Conservation (phyloP, 352 stramenopile genomes). For the Phytophthora palmivora region DNA sequence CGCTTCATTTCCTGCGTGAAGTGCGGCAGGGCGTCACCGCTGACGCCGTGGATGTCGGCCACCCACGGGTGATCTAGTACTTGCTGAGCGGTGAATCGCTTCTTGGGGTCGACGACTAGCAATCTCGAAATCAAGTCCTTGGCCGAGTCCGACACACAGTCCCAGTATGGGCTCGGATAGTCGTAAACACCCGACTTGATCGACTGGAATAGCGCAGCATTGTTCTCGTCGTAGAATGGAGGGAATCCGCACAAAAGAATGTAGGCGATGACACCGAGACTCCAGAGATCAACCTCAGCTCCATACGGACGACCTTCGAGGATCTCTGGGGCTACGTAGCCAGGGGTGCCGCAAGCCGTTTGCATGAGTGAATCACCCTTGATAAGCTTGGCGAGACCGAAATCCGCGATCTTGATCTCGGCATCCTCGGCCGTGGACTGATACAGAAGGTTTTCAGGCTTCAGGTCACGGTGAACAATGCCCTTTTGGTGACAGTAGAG, state of each 20-base stretch:
- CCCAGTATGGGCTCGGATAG: conserved; percentile 95
- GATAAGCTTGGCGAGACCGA: conserved; percentile 92
- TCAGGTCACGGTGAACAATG: conserved; percentile 93
- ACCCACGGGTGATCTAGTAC: conserved; percentile 90
- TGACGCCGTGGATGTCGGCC: conserved; percentile 76
- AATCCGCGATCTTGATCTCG: conserved; percentile 95
- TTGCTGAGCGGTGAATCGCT: conserved; percentile 89
- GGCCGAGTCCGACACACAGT: conserved; percentile 88
- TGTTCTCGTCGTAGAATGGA: conserved; percentile 97
- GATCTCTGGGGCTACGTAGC: conserved; percentile 98
- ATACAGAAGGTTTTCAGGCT: conserved; percentile 92
- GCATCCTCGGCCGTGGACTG: conserved; percentile 87
- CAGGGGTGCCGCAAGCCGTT: conserved; percentile 95
- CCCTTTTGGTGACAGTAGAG: conserved; percentile 89
- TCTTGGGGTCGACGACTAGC: conserved; percentile 90
- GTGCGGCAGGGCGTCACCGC: conserved; percentile 78
- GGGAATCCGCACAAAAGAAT: conserved; percentile 94
- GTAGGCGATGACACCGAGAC: conserved; percentile 97
- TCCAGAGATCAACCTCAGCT: conserved; percentile 96
- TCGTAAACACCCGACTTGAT: conserved; percentile 93
- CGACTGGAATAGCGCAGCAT: conserved; percentile 85
- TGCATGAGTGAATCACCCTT: conserved; percentile 94
- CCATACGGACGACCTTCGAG: conserved; percentile 93
- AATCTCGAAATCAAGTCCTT: conserved; percentile 94
- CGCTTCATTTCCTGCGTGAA: conserved; percentile 92